Evolutionary conservation across 805 yeast genomes (phyloP).

Genomic region (Metschnikowia drakensbergensis): DNA sequence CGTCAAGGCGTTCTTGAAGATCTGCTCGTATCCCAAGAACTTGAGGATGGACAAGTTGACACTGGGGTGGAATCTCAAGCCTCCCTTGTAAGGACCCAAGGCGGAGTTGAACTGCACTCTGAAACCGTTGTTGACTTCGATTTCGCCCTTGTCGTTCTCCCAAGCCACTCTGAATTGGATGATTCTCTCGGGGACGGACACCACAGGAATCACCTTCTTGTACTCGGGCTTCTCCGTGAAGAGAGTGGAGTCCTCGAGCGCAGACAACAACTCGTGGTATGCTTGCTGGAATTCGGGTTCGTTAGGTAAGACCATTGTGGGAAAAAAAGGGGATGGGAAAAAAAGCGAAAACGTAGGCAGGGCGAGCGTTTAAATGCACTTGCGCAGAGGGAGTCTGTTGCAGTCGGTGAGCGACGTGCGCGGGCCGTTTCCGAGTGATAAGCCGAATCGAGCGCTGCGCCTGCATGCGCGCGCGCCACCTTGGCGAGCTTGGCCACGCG

Average conservation of each 20-base stretch:
- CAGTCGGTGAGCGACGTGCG: not conserved
- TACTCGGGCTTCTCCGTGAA: conserved; percentile 88
- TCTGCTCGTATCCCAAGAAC: conserved; percentile 97
- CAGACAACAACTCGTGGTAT: conserved; percentile 84
- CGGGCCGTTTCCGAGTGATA: not conserved
- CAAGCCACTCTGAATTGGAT: conserved; percentile 96
- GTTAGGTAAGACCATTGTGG: conserved; percentile 68
- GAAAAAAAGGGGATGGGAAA: not conserved
- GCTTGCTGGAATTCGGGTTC: conserved; percentile 99
- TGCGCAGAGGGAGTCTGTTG: not conserved
- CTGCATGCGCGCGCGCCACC: not conserved
- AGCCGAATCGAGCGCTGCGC: not conserved
- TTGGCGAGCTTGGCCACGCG: not conserved
- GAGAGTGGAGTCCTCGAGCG: conserved; percentile 86
- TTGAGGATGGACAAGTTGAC: conserved; percentile 93
- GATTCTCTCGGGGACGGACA: conserved; percentile 92
- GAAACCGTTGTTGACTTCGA: conserved; percentile 95
- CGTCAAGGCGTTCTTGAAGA: conserved; percentile 96
- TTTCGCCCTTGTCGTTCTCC: conserved; percentile 92
- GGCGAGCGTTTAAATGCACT: not conserved
- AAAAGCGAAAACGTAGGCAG: not conserved
- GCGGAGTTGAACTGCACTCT: conserved; percentile 98
- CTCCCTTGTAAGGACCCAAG: conserved; percentile 98
- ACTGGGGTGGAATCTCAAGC: conserved; percentile 95
- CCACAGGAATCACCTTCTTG: conserved; percentile 81